Conservation (phyloP, 2,329 filamentous ascomycete genomes). For the Aspergillus japonicus region DNA sequence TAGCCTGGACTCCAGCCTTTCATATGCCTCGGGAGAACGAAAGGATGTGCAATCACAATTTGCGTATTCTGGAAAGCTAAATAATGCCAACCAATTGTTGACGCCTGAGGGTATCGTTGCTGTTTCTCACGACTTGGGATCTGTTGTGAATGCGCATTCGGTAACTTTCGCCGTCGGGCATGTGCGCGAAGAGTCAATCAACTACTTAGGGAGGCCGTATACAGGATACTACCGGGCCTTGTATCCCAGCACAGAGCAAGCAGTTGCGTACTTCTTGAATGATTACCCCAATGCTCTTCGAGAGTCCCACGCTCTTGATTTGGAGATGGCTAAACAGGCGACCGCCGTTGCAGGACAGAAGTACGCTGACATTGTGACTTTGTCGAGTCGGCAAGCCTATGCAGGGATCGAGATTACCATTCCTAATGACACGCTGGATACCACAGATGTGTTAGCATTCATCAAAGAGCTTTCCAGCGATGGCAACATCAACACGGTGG, state of each 20-base stretch:
- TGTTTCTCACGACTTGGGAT: conserved; percentile 42
- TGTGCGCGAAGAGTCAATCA: conserved; percentile 41
- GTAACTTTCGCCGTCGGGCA: conserved; percentile 46
- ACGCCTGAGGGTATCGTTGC: conserved; percentile 33
- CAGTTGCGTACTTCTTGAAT: conserved; percentile 41
- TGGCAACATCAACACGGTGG: conserved; percentile 46
- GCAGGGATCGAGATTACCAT: conserved; percentile 44
- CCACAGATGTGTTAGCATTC: conserved; percentile 35
- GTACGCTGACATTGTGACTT: conserved; percentile 43
- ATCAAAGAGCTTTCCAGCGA: conserved; percentile 48
- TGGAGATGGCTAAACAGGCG: conserved; percentile 29
- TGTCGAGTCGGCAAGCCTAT: conserved; percentile 44
- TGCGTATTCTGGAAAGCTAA: conserved; percentile 30
- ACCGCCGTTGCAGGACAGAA: conserved; percentile 35
- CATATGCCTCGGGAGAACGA: conserved; percentile 31
- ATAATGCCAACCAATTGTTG: conserved; percentile 25
- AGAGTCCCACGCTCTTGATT: conserved; percentile 37
- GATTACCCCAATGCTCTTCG: conserved; percentile 39
- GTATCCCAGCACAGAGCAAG: conserved; percentile 34
- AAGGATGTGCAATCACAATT: conserved; percentile 34
- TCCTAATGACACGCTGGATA: conserved; percentile 33
- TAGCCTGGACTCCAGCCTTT: conserved; percentile 25
- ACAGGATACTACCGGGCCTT: conserved; percentile 42
- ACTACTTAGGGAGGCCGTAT: conserved; percentile 42
- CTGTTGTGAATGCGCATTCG: conserved; percentile 25